These are phyloP conservation scores for Leishmania major DNA, from an alignment of 208 protist genomes.

Conservation along the genomic window DNA sequence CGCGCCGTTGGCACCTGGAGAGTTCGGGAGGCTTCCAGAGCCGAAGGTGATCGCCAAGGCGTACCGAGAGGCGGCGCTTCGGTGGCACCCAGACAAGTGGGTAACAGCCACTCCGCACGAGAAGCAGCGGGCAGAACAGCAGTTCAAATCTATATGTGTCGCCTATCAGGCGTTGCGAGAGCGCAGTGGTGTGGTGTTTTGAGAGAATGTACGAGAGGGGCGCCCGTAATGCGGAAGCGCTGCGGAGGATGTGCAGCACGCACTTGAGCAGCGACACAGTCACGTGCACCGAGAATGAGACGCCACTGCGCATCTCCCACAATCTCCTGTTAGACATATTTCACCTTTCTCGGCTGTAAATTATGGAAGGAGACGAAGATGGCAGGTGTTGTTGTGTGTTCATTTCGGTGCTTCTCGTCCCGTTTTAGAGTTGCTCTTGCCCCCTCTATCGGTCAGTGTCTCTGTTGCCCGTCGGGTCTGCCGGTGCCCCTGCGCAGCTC, in stretches of 20 bases:
- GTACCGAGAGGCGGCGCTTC: conserved; percentile 83
- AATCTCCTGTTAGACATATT: neutral
- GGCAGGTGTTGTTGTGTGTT: neutral
- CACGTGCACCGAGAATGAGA: neutral
- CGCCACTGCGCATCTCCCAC: neutral
- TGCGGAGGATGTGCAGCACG: neutral
- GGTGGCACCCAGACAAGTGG: conserved; percentile 93
- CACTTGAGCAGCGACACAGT: neutral
- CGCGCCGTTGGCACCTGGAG: neutral
- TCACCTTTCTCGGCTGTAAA: neutral
- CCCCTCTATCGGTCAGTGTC: neutral
- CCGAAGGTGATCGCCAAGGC: conserved; percentile 67
- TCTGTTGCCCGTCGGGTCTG: neutral
- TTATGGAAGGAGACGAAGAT: neutral
- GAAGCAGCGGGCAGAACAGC: conserved; percentile 58
- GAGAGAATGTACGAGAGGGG: neutral
- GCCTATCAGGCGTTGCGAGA: conserved; percentile 77
- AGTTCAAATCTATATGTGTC: conserved; percentile 85
- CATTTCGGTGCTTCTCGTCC: neutral
- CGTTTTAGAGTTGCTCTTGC: neutral
- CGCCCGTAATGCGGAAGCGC: neutral
- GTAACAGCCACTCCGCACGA: conserved; percentile 47
- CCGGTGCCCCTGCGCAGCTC: neutral
- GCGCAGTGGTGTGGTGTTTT: conserved; percentile 4
- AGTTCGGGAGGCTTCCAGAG: conserved; percentile 30